A percentile compares a stretch with the other conserved stretches of the same genome.
phyloP scores from a whole-genome alignment of 352 stramenopile genomes.

The Elongisporangium prolatum region DNA sequence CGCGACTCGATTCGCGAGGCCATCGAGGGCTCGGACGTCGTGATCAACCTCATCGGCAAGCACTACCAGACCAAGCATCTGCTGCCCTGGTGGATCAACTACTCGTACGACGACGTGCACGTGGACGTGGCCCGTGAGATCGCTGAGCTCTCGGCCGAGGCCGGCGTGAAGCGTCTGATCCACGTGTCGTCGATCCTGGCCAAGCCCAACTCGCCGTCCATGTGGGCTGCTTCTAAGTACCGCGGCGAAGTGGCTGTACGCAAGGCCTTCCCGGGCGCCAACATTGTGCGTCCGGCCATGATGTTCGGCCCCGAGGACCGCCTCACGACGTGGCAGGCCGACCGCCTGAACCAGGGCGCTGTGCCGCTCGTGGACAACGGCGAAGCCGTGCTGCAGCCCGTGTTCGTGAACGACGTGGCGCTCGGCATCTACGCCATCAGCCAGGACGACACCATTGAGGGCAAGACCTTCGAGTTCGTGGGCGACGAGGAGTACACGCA shows the following conservation, averaged over 20 bases:
- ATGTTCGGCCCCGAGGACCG: conserved; percentile 96
- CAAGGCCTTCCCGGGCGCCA: conserved; percentile 93
- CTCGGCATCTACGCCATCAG: conserved; percentile 76
- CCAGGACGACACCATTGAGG: conserved; percentile 84
- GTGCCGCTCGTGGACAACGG: conserved; percentile 94
- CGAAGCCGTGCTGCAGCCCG: conserved; percentile 90
- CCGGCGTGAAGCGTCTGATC: conserved; percentile 71
- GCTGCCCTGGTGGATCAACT: conserved; percentile 93
- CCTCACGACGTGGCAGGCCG: conserved; percentile 90
- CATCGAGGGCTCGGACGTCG: conserved; percentile 91
- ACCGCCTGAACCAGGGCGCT: conserved; percentile 64
- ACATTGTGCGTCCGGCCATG: conserved; percentile 93
- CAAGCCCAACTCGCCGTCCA: conserved; percentile 75
- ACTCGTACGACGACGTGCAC: conserved; percentile 94
- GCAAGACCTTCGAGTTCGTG: conserved; percentile 94
- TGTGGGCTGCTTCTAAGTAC: conserved; percentile 85
- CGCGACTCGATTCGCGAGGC: conserved; percentile 90
- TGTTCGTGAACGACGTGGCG: conserved; percentile 83
- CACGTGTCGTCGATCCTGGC: conserved; percentile 82
- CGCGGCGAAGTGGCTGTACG: conserved; percentile 80
- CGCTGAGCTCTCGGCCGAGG: conserved; percentile 75
- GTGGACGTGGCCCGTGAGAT: conserved; percentile 89
- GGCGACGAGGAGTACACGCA: conserved; percentile 96
- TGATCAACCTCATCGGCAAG: conserved; percentile 98
- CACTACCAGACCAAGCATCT: conserved; percentile 97